Evolutionary conservation across 495 filamentous ascomycete species (phyloP).

Genomic region (Aspergillus homomorphus): DNA sequence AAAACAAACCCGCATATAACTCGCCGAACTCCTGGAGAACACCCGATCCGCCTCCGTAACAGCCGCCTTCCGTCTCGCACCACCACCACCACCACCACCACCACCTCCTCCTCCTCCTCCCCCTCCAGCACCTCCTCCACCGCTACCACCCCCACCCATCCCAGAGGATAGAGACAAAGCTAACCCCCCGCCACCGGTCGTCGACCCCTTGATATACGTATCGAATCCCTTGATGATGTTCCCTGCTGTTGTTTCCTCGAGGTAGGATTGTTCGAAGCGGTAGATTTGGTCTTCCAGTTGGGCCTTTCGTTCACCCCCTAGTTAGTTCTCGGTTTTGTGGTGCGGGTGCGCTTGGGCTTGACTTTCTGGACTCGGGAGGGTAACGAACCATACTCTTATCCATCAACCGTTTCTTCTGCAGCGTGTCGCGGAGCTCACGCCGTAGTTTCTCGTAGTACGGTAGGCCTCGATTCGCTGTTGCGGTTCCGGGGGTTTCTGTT

Average conservation of each 20-base stretch:
- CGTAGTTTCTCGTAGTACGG: slow-evolving; percentile 74
- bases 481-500: slow-evolving; percentile 6
- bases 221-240: slow-evolving; percentile 99
- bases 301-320: slow-evolving; percentile 36
- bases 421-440: slow-evolving; percentile 62
- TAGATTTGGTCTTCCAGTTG: slow-evolving; percentile 79
- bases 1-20: slow-evolving; percentile 47
- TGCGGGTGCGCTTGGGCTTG: too few relatives aligned
- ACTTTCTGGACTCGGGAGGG: too few relatives aligned
- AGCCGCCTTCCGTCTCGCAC: slow-evolving; percentile 43
- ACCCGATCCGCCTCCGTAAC: slow-evolving; percentile 50
- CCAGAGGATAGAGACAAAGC: slow-evolving; percentile 44
- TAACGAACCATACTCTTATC: slow-evolving; percentile 63
- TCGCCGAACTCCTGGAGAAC: slow-evolving; percentile 50
- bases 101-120: slow-evolving; percentile 22
- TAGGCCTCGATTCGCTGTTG: slow-evolving; percentile 40
- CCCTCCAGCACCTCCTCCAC: slow-evolving; percentile 11
- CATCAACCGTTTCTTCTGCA: slow-evolving; percentile 63
- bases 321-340: too few relatives aligned
- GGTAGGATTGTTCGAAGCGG: slow-evolving; percentile 79
- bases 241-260: slow-evolving; percentile 83
- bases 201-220: slow-evolving; percentile 88
- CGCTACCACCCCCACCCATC: slow-evolving; percentile 22
- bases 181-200: slow-evolving; percentile 36
- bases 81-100: slow-evolving; percentile 7